These are phyloP conservation scores for Tetrapisispora pingtungensis DNA, from an alignment of 805 yeast species.

Conservation along the genomic window DNA sequence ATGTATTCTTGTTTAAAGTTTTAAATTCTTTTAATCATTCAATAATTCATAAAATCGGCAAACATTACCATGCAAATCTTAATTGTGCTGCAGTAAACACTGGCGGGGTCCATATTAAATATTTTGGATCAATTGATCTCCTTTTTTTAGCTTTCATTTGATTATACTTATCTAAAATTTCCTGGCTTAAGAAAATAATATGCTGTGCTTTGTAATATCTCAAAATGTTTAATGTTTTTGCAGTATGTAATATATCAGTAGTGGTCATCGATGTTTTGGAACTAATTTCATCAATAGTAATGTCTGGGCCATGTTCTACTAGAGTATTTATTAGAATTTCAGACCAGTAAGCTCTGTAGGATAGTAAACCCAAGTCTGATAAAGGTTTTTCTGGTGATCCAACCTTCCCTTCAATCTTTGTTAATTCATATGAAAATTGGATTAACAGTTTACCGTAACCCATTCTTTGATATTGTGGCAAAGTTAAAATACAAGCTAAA, in stretches of 20 bases:
- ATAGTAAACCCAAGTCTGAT: conserved; percentile 84
- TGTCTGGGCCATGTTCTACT: conserved; percentile 53
- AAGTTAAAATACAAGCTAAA: conserved; percentile 91
- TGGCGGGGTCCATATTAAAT: conserved; percentile 88
- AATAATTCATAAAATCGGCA: background rate
- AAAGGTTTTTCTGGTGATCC: conserved; percentile 98
- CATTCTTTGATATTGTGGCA: conserved; percentile 92
- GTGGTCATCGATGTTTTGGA: conserved; percentile 88
- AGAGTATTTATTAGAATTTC: conserved; percentile 71
- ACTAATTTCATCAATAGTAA: conserved; percentile 86
- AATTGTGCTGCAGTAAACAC: conserved; percentile 88
- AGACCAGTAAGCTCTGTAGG: conserved; percentile 95
- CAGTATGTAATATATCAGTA: conserved; percentile 85
- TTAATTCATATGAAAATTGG: conserved; percentile 86
- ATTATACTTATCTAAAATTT: conserved; percentile 66
- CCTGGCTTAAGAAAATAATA: conserved; percentile 76
- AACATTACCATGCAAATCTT: conserved; percentile 77
- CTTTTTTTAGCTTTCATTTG: conserved; percentile 58
- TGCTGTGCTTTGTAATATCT: conserved; percentile 94
- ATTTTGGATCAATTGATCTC: conserved; percentile 63
- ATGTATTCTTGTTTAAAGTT: background rate
- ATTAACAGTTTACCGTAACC: conserved; percentile 90
- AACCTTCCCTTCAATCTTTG: conserved; percentile 76
- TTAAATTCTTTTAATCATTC: background rate
- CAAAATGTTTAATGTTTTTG: conserved; percentile 82